Evolutionary conservation across 331 rosid genomes (phyloP), one percentile per base, ranked within the genome.

Genomic region (Pyrus hybrid): DNA sequence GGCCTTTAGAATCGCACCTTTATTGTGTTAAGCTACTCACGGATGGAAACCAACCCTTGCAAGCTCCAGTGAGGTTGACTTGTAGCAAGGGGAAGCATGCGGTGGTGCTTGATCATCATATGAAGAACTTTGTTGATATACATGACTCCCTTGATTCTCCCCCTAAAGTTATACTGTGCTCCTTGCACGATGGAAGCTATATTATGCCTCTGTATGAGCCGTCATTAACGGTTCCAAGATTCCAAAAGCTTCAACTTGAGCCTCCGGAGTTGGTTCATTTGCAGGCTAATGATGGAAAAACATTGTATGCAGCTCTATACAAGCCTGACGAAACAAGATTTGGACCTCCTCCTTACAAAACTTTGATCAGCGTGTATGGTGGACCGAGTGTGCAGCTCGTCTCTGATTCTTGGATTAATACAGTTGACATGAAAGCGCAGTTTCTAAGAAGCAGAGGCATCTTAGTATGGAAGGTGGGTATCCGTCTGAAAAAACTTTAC

Each of bases 291-390:
- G 92, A 92, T 67, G 99, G 96, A 67, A 81, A 89, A 30, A 41
- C 70, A 58, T 79, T 95, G 80, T 92, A 85, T 76, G 99, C 95
- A 78, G 92, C 88, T 74, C 73, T 95, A 41, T 95, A 92, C 73
- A 92, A 85, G 84, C 99, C 97, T 30, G 96, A 90, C 56, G 84
- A 76, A 67, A 83, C 86, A 26, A 83, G 85, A 86, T 95, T 89
- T 72, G 99, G 99, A 63, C 93, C 96, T 65, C 99, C 99, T 1
- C 99, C 99, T 17, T 95, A 95, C 81, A 92, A 85, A 85, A 90
- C 97, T 22, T 84, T 95, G 89, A 89, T 95, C 86, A 89, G 78
- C 33, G 91, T 95, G 71, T 95, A 95, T 78, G 99, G 99, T 33
- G 97, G 99, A 70, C 99, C 99, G 13, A 33, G 96, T 29, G 97